These are phyloP conservation scores for Nannochloropsis limnetica DNA, from an alignment of 352 stramenopile species.

Conservation along the genomic window DNA sequence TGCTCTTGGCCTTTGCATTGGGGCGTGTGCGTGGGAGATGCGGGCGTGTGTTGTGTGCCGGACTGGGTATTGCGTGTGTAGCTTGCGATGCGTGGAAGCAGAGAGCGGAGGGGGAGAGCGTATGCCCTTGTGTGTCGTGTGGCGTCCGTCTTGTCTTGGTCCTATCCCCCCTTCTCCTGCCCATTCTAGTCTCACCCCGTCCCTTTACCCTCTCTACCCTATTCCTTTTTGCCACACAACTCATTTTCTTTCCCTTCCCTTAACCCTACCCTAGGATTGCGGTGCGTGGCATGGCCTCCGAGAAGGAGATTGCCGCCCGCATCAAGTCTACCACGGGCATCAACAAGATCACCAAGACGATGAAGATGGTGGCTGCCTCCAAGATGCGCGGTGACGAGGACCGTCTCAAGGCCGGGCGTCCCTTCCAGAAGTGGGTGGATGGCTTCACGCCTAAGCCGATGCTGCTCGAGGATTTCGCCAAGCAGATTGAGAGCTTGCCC, in stretches of 20 bases:
- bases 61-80: not conserved
- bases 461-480: constrained; percentile 73
- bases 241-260: not conserved
- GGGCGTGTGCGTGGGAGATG: not conserved
- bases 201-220: not conserved
- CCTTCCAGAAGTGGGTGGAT: constrained; percentile 70
- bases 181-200: not conserved
- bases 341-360: constrained; percentile 97
- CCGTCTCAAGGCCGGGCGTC: constrained; percentile 65
- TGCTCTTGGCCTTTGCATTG: not conserved
- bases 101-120: not conserved
- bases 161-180: not conserved
- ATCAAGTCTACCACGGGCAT: constrained; percentile 96
- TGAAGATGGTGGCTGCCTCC: constrained; percentile 99
- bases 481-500: constrained; percentile 60
- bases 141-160: not conserved
- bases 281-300: constrained; percentile 86
- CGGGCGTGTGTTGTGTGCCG: too few relatives aligned
- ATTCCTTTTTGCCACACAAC: not conserved
- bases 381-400: constrained; percentile 94
- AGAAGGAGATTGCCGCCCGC: constrained; percentile 92
- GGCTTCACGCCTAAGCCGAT: constrained; percentile 68
- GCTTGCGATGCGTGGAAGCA: not conserved
- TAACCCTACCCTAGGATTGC: not conserved
- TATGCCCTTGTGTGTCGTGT: not conserved